Percentiles rank a stretch among this genome's conserved stretches.
Evolutionary conservation across 306 rosid species (phyloP).

Genomic region (Gastrolobium bilobum): DNA sequence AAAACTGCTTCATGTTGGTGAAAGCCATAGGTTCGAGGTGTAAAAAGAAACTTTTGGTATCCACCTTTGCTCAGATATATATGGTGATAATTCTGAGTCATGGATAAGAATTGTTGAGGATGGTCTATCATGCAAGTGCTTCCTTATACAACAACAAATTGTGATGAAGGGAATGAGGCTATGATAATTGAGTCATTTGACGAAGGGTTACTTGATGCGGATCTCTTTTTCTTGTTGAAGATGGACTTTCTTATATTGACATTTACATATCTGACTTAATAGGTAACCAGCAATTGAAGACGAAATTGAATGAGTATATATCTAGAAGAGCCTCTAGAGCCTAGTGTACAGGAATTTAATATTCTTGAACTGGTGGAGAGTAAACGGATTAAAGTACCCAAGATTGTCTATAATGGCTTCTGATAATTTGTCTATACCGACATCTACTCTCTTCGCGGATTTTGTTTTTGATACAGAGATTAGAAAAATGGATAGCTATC

Average conservation of each 20-base stretch:
- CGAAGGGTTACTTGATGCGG: conserved; percentile 62
- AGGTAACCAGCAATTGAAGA: too few relatives aligned
- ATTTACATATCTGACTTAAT: conserved; percentile 67
- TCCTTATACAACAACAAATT: conserved; percentile 49
- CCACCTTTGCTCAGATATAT: conserved; percentile 59
- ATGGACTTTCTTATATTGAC: conserved; percentile 72
- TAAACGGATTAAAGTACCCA: conserved; percentile 61
- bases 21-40: conserved; percentile 50
- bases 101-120: conserved; percentile 66
- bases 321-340: conserved; percentile 66
- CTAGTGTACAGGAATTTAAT: conserved; percentile 61
- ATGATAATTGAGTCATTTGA: conserved; percentile 52
- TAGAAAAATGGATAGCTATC: too few relatives aligned
- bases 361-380: conserved; percentile 77
- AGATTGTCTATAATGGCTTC: conserved; percentile 62
- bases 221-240: conserved; percentile 47
- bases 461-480: too few relatives aligned
- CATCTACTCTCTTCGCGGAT: too few relatives aligned
- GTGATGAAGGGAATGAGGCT: conserved; percentile 58
- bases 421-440: too few relatives aligned
- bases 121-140: conserved; percentile 59
- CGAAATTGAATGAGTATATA: conserved; percentile 75
- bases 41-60: conserved; percentile 70
- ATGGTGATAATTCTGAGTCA: conserved; percentile 64
- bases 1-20: too few relatives aligned